A percentile compares a stretch with the other conserved stretches of the same genome.
phyloP scores from a whole-genome alignment of 768 basidiomycete species.

The Mycena indigotica region DNA sequence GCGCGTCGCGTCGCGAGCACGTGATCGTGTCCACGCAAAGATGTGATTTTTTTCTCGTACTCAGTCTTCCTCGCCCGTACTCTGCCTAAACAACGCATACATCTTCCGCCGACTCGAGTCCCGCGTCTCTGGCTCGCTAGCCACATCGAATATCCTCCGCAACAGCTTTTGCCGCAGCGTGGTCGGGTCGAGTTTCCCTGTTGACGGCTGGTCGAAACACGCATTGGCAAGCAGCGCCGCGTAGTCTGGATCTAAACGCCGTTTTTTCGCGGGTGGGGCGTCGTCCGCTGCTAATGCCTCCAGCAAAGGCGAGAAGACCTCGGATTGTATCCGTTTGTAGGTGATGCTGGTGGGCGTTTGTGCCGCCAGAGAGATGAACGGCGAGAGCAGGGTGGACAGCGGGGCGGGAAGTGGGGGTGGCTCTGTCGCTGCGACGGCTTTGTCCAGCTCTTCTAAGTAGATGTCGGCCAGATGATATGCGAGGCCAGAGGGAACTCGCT shows the following conservation, averaged over 20 bases:
- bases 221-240: constrained; percentile 54
- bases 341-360: constrained; percentile 63
- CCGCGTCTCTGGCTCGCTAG: constrained; percentile 71
- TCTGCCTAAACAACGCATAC: constrained; percentile 78
- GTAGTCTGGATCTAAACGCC: constrained; percentile 40
- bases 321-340: constrained; percentile 71
- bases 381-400: constrained; percentile 57
- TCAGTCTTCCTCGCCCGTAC: constrained; percentile 36
- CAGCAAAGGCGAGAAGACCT: constrained; percentile 72
- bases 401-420: constrained; percentile 43
- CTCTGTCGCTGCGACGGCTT: constrained; percentile 42
- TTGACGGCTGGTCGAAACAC: constrained; percentile 47
- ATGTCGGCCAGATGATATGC: constrained; percentile 88
- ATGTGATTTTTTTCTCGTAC: background rate
- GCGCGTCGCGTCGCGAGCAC: background rate
- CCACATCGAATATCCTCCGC: constrained; percentile 67
- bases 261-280: constrained; percentile 49
- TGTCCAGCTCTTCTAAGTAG: constrained; percentile 88
- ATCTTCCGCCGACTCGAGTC: constrained; percentile 82
- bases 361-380: constrained; percentile 75
- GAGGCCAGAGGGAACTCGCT: constrained; percentile 74
- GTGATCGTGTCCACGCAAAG: background rate
- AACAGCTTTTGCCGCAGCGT: constrained; percentile 59
- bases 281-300: constrained; percentile 47
- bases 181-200: constrained; percentile 36